phyloP scores from a whole-genome alignment of 352 stramenopile species.

The Phytophthora foliorum region DNA sequence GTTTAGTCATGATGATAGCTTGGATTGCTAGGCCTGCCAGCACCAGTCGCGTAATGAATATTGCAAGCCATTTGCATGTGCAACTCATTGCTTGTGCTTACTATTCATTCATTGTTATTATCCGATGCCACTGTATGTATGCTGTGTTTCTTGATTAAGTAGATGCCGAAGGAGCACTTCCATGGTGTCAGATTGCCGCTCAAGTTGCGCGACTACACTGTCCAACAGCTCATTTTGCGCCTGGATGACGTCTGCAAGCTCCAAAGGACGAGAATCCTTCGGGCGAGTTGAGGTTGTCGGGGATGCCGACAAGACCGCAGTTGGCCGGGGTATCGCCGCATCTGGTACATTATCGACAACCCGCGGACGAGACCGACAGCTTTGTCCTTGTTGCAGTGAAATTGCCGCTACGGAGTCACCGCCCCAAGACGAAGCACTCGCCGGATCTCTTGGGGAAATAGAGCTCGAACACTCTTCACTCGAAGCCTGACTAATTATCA shows the following conservation, averaged over 20 bases:
- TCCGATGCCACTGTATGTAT: neutral
- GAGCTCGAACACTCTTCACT: neutral
- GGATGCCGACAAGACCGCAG: no score
- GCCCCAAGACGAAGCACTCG: neutral
- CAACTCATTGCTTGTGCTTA: neutral
- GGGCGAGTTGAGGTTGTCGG: no score
- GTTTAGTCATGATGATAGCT: constrained; percentile 20
- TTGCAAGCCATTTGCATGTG: constrained; percentile 11
- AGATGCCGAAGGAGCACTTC: constrained; percentile 11
- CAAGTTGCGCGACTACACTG: constrained; percentile 5
- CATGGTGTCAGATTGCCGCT: constrained; percentile 9
- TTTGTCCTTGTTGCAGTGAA: neutral
- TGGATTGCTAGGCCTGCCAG: constrained; percentile 2
- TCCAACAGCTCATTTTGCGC: constrained; percentile 10
- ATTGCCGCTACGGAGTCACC: neutral
- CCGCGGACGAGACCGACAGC: no score
- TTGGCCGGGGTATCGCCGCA: no score
- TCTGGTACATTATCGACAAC: no score
- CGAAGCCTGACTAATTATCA: no score
- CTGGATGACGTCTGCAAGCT: constrained; percentile 1
- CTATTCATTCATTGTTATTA: neutral
- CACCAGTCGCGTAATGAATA: constrained; percentile 9
- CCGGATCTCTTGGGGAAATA: neutral
- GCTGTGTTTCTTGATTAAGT: constrained; percentile 1
- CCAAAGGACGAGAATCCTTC: neutral